phyloP scores from a whole-genome alignment of 2,329 filamentous ascomycete genomes.

The Ascochyta viciae-villosae region DNA sequence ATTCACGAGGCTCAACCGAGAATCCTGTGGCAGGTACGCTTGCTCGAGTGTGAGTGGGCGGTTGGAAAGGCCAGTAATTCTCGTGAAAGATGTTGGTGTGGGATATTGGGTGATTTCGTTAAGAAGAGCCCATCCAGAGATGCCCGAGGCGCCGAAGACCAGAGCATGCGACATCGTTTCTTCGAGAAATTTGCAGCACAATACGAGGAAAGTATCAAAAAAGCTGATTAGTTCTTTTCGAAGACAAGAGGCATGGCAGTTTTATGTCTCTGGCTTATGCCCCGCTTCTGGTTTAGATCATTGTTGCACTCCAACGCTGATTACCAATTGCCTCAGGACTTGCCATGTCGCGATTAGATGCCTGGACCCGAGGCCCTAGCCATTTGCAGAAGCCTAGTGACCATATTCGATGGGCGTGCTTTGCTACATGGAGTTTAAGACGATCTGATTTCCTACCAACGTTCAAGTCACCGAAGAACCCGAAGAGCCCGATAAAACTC shows the following conservation, averaged over 20 bases:
- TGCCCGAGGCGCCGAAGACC: conserved; percentile 8
- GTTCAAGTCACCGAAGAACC: not conserved
- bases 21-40: not conserved
- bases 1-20: conserved; percentile 3
- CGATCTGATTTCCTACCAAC: not conserved
- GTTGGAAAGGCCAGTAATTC: conserved; percentile 2
- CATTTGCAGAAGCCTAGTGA: no score
- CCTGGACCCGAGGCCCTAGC: no score
- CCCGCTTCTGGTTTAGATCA: not conserved
- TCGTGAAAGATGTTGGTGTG: not conserved
- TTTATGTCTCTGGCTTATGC: not conserved
- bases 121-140: conserved; percentile 6
- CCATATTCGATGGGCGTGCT: not conserved
- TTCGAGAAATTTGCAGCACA: not conserved
- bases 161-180: conserved; percentile 6
- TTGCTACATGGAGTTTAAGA: not conserved
- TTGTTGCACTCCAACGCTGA: not conserved
- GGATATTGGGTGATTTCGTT: conserved; percentile 3
- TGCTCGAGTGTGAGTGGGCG: conserved; percentile 4
- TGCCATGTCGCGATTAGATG: no score
- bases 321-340: not conserved
- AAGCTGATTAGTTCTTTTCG: not conserved
- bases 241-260: not conserved
- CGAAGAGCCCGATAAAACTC: not conserved
- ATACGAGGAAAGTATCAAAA: not conserved